A percentile compares a stretch with the other conserved stretches of the same genome.
Evolutionary conservation across 2,329 filamentous ascomycete species (phyloP).

Genomic region (Colletotrichum tropicale): DNA sequence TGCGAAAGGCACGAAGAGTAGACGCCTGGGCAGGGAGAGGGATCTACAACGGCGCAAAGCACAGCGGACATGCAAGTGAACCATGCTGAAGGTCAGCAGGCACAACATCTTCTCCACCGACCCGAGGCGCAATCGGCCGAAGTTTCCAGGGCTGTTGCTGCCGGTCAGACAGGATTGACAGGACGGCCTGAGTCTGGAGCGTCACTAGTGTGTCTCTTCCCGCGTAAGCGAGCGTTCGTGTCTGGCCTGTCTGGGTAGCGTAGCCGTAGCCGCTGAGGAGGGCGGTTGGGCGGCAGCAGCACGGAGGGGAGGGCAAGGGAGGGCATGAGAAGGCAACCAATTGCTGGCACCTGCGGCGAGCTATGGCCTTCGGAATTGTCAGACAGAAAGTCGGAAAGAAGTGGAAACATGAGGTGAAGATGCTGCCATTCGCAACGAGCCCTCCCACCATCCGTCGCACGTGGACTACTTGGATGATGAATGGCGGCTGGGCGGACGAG

Average conservation of each 20-base stretch:
- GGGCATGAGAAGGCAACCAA: neutral
- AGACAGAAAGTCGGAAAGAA: neutral
- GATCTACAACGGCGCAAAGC: neutral
- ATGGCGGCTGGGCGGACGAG: neutral
- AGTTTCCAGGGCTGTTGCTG: neutral
- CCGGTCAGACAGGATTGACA: neutral
- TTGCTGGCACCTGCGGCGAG: neutral
- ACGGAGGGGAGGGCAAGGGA: neutral
- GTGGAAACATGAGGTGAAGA: neutral
- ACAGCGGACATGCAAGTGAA: neutral
- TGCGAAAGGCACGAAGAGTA: neutral
- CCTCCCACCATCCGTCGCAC: neutral
- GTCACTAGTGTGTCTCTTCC: neutral
- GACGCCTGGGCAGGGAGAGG: neutral
- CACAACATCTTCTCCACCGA: neutral
- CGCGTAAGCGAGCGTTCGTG: neutral
- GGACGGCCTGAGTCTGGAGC: neutral
- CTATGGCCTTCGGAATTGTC: neutral
- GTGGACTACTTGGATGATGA: neutral
- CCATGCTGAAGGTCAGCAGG: neutral
- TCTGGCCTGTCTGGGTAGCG: neutral
- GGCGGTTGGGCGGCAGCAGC: neutral
- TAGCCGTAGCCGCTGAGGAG: neutral
- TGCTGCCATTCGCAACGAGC: neutral
- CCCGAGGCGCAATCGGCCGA: neutral